phyloP scores from a whole-genome alignment of 352 stramenopile species.

The Globisporangium abappressorium region DNA sequence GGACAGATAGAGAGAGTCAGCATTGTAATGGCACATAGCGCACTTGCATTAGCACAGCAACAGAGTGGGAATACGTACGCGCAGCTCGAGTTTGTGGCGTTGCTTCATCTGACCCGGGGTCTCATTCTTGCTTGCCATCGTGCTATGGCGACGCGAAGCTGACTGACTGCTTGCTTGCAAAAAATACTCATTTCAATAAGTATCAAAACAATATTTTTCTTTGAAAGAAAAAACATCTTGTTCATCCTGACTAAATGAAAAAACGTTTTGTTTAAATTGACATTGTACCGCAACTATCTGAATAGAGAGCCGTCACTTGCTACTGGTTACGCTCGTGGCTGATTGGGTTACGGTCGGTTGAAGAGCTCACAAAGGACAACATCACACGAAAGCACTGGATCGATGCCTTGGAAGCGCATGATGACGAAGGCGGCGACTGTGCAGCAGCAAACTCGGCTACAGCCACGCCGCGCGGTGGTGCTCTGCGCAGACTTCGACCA shows the following conservation, averaged over 20 bases:
- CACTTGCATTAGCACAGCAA: not conserved
- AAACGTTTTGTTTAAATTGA: not conserved
- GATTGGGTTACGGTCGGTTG: not conserved
- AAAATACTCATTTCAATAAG: too few species aligned
- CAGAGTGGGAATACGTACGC: slow-evolving; percentile 33
- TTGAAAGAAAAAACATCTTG: not conserved
- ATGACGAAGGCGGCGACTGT: not conserved
- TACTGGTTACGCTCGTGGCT: not conserved
- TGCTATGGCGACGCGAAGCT: too few species aligned
- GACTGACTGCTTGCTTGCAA: too few species aligned
- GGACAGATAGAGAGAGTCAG: not conserved
- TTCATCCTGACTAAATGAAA: not conserved
- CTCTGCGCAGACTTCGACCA: slow-evolving; percentile 76
- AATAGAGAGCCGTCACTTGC: not conserved
- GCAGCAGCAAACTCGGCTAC: not conserved
- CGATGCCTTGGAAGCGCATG: not conserved
- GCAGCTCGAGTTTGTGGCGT: slow-evolving; percentile 83
- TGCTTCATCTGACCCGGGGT: slow-evolving; percentile 81
- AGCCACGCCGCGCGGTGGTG: slow-evolving; percentile 20
- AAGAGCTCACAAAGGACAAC: not conserved
- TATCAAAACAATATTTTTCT: too few species aligned
- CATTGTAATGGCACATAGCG: too few species aligned
- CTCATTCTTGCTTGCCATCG: slow-evolving; percentile 57
- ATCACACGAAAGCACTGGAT: too few species aligned
- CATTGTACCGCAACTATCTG: not conserved